Evolutionary conservation across 2,329 filamentous ascomycete genomes (phyloP), one percentile per base, ranked within the genome.

Genomic region (Akanthomyces uredinophilus): DNA sequence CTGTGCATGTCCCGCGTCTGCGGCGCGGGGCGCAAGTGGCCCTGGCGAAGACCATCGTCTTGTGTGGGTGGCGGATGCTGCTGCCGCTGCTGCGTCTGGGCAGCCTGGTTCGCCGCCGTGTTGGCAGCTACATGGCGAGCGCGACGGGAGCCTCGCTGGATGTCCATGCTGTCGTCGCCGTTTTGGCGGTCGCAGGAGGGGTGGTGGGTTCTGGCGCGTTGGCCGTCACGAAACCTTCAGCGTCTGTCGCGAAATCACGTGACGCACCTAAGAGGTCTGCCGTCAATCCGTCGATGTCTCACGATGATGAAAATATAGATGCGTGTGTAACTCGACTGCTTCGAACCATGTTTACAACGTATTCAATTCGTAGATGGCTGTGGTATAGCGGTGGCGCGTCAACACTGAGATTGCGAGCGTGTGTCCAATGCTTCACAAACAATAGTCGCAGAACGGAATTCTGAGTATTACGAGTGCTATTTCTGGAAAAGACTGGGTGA

Each of bases 41-140:
- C 54, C 43, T 18, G 53, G 16, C 58, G 39, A 5, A 53, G 37
- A 6, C 39, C 46, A 11, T 58, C 27, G 14, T 57, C 53, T 16
- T 29, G 60, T 14, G 46, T 52, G 18, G 47, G 46, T n/a, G 55
- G 35, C 5, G 43, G 57, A 49, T 65, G 60, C 29, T 62, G 61
- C 47, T 32, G 51, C 47, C 27, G 51, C 44, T 63, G 64, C 29
- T 61, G 61, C 18, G 60, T 27, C 47, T 64, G 63, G 14, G 61
- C 53, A 5, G 60, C 49, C 41, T 53, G 51, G 60, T 62, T 63
- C 54, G 66, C 64, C 54, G 66, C 60, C 32, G 63, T 64, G 27
- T 67, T 64, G 20, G 69, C 67, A 14, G 70, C 69, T 63, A 70
- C 70, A 66, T 71, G 67, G 44, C 71, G 71, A 57, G 71, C 68